These are phyloP conservation scores for Apodospora peruviana DNA, from an alignment of 495 filamentous ascomycete species.

Conservation along the genomic window DNA sequence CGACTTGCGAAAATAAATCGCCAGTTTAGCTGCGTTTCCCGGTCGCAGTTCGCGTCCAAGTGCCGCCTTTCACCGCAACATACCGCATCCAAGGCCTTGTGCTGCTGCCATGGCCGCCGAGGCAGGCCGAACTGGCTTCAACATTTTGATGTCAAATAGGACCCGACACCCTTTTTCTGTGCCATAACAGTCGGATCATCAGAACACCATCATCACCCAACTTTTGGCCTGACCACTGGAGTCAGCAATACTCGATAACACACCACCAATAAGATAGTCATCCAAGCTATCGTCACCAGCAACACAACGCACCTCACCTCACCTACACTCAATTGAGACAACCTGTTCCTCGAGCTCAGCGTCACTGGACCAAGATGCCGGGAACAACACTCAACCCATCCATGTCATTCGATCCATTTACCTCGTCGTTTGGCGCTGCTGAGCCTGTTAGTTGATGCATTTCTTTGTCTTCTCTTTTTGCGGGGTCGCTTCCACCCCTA, in stretches of 20 bases:
- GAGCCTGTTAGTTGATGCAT: constrained; percentile 18
- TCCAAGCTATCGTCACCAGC: too few relatives aligned
- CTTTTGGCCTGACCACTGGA: too few relatives aligned
- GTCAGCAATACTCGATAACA: neutral
- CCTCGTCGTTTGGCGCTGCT: constrained; percentile 15
- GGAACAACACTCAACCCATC: constrained; percentile 1
- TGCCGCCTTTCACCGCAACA: constrained; percentile 7
- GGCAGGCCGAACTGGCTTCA: neutral
- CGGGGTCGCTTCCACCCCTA: neutral
- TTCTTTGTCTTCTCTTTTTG: neutral
- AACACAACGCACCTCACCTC: neutral
- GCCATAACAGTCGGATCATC: constrained; percentile 1
- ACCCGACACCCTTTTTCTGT: constrained; percentile 1
- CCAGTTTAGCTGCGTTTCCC: constrained; percentile 11
- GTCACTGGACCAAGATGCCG: neutral
- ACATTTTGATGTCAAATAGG: constrained; percentile 13
- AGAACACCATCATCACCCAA: neutral
- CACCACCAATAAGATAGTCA: neutral
- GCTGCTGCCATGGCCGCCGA: constrained; percentile 5
- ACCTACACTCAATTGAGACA: neutral
- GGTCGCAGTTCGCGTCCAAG: constrained; percentile 6
- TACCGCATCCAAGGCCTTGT: neutral
- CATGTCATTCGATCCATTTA: constrained; percentile 18
- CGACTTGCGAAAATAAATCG: constrained; percentile 18
- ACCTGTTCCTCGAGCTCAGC: neutral